Evolutionary conservation across 2,329 filamentous ascomycete genomes (phyloP).

Genomic region (Tolypocladium cylindrosporum): DNA sequence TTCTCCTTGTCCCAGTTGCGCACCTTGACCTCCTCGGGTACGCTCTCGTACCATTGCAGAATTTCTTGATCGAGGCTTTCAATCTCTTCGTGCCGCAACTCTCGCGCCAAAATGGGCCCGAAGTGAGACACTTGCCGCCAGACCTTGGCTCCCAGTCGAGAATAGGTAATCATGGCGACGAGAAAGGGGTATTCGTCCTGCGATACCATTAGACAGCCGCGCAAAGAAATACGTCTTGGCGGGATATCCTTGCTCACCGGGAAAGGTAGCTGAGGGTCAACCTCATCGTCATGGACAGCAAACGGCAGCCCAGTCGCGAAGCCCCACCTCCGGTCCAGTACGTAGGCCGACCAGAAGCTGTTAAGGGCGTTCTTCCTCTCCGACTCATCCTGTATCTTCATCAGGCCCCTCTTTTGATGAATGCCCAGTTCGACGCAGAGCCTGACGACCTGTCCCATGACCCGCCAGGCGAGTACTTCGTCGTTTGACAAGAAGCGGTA

Average conservation of each 20-base stretch:
- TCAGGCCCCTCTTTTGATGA: slow-evolving; percentile 67
- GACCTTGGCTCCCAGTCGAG: slow-evolving; percentile 72
- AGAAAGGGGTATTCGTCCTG: slow-evolving; percentile 58
- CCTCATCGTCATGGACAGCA: slow-evolving; percentile 74
- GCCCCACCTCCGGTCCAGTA: slow-evolving; percentile 78
- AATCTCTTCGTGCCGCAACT: slow-evolving; percentile 64
- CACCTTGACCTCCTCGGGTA: slow-evolving; percentile 51
- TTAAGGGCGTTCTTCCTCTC: slow-evolving; percentile 59
- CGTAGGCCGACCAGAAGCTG: slow-evolving; percentile 80
- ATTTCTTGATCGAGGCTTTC: slow-evolving; percentile 75
- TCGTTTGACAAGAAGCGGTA: slow-evolving; percentile 83
- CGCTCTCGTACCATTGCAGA: slow-evolving; percentile 72
- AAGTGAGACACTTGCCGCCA: slow-evolving; percentile 72
- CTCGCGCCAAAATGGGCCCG: slow-evolving; percentile 48
- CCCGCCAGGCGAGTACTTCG: slow-evolving; percentile 75
- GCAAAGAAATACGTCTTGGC: not conserved
- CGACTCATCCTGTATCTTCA: slow-evolving; percentile 57
- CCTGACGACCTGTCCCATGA: slow-evolving; percentile 73
- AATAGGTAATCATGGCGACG: slow-evolving; percentile 76
- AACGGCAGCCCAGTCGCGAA: slow-evolving; percentile 85
- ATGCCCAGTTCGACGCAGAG: slow-evolving; percentile 74
- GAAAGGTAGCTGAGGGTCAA: slow-evolving; percentile 68
- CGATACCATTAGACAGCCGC: slow-evolving; percentile 8
- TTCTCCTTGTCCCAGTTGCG: slow-evolving; percentile 49
- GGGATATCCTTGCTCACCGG: slow-evolving; percentile 47